These are phyloP conservation scores for Prorocentrum cordatum DNA, from an alignment of 169 alveolate genomes.

Conservation along the genomic window DNA sequence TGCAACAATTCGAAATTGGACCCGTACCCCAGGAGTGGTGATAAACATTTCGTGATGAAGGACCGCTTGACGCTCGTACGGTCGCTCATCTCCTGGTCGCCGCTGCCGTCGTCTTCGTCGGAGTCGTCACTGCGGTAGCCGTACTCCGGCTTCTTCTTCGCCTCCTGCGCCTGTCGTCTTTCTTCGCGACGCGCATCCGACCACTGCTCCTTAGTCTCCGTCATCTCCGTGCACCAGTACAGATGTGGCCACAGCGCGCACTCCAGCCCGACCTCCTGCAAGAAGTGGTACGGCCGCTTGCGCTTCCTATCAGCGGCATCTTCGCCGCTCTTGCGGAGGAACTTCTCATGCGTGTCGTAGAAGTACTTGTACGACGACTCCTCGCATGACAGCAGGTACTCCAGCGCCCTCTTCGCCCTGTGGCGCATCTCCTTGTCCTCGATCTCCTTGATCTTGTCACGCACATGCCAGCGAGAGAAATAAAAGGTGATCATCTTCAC, in stretches of 20 bases:
- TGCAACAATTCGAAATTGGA: not conserved
- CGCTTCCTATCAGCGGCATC: not conserved
- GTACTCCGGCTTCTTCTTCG: not conserved
- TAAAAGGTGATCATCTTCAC: no score
- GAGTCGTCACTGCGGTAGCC: not conserved
- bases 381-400: no score
- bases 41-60: not conserved
- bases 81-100: not conserved
- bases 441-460: no score
- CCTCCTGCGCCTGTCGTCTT: not conserved
- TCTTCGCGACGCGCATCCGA: not conserved
- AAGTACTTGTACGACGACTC: no score
- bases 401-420: no score
- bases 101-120: not conserved
- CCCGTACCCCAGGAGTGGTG: slow-evolving; percentile 1
- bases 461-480: no score
- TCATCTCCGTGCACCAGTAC: slow-evolving; percentile 8
- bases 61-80: slow-evolving; percentile 5
- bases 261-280: not conserved
- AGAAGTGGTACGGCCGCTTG: not conserved
- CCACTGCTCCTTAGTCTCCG: not conserved
- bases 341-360: no score
- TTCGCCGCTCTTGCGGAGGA: no score
- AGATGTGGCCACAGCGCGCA: slow-evolving; percentile 8
- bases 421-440: no score